A percentile compares a stretch with the other conserved stretches of the same genome.
These are phyloP conservation scores for Leccinellum albellum DNA, from an alignment of 768 basidiomycete species.

Conservation along the genomic window DNA sequence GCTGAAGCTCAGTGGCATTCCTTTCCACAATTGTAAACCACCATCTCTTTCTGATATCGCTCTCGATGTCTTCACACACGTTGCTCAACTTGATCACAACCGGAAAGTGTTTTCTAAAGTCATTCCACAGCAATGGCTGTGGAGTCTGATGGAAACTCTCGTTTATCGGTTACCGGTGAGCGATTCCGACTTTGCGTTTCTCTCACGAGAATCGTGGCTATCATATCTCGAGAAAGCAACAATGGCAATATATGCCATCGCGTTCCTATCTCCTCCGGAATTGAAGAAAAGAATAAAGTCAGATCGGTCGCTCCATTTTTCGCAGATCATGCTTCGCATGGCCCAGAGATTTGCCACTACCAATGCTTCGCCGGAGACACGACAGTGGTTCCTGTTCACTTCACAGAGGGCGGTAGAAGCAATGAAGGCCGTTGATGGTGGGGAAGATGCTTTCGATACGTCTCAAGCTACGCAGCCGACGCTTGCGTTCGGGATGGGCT, in stretches of 20 bases:
- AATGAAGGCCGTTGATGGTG: slow-evolving; percentile 75
- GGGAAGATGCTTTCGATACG: slow-evolving; percentile 69
- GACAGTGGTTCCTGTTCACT: slow-evolving; percentile 50
- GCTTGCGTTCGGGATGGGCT: slow-evolving; percentile 83
- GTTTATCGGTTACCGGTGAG: slow-evolving; percentile 81
- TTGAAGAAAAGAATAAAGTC: slow-evolving; percentile 68
- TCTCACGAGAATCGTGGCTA: slow-evolving; percentile 64
- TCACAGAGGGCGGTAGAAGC: slow-evolving; percentile 70
- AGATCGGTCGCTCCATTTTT: slow-evolving; percentile 64
- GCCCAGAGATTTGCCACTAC: slow-evolving; percentile 57
- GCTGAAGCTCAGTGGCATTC: slow-evolving; percentile 49
- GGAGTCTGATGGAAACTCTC: slow-evolving; percentile 62
- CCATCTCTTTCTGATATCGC: slow-evolving; percentile 67
- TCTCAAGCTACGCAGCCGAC: slow-evolving; percentile 55
- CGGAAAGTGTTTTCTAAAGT: slow-evolving; percentile 65
- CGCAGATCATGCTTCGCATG: slow-evolving; percentile 66
- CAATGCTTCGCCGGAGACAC: slow-evolving; percentile 46
- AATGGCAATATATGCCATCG: slow-evolving; percentile 82
- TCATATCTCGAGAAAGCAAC: slow-evolving; percentile 75
- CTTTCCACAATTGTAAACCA: slow-evolving; percentile 45
- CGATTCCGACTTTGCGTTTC: slow-evolving; percentile 68
- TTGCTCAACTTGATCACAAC: slow-evolving; percentile 75
- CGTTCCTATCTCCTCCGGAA: slow-evolving; percentile 75
- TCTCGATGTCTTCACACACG: slow-evolving; percentile 79
- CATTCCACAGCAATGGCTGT: slow-evolving; percentile 55